A percentile compares a stretch with the other conserved stretches of the same genome.
phyloP scores from a whole-genome alignment of 306 rosid genomes.

The Medicago lupulina region DNA sequence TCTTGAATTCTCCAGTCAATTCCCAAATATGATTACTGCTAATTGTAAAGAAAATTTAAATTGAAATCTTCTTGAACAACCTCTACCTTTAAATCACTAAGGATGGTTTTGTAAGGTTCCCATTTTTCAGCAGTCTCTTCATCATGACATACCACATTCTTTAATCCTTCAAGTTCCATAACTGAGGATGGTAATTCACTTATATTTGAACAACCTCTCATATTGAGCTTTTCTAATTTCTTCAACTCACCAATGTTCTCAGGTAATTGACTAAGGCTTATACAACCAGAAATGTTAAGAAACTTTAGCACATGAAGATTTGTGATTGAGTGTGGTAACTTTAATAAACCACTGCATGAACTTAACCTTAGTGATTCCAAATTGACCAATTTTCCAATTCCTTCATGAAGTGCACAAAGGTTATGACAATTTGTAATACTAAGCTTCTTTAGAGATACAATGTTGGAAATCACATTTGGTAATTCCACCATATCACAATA shows the following conservation, averaged over 20 bases:
- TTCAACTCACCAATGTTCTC: conserved; percentile 52
- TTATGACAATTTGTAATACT: conserved; percentile 65
- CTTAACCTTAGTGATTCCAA: conserved; percentile 61
- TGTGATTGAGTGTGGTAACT: conserved; percentile 52
- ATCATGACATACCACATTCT: conserved; percentile 67
- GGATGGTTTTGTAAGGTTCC: conserved; percentile 35
- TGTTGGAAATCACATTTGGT: conserved; percentile 49
- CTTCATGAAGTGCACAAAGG: conserved; percentile 57
- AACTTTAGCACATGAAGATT: conserved; percentile 42
- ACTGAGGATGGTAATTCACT: conserved; percentile 52
- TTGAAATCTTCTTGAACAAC: conserved; percentile 46
- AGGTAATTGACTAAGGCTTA: conserved; percentile 54
- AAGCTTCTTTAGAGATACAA: conserved; percentile 51
- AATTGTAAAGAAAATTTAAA: conserved; percentile 51
- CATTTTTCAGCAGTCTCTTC: conserved; percentile 46
- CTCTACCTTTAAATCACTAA: conserved; percentile 15
- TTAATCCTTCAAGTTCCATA: conserved; percentile 43
- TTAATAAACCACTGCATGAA: conserved; percentile 53
- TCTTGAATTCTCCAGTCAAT: not conserved
- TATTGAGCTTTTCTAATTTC: conserved; percentile 47
- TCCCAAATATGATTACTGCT: not conserved
- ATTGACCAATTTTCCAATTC: conserved; percentile 49
- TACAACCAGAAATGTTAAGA: conserved; percentile 69
- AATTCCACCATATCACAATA: conserved; percentile 61
- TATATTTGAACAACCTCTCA: conserved; percentile 53